Evolutionary conservation across 2,329 filamentous ascomycete genomes (phyloP).

Genomic region (Pseudogymnoascus sp.): DNA sequence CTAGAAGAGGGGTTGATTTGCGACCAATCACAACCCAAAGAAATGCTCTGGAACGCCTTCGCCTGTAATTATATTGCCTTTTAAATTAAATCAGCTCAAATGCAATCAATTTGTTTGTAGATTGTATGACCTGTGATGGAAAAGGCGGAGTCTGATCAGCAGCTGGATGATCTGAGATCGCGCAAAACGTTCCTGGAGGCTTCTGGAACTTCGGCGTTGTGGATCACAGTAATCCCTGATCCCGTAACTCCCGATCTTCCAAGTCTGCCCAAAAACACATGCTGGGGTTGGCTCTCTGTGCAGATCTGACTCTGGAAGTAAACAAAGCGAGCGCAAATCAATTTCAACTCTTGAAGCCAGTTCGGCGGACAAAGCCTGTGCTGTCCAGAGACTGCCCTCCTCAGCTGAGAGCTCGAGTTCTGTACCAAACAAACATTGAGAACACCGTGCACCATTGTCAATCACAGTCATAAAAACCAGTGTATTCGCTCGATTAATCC

Average conservation of each 20-base stretch:
- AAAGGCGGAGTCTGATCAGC: neutral
- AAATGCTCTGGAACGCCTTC: neutral
- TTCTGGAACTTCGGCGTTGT: neutral
- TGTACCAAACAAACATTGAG: neutral
- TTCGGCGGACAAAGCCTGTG: neutral
- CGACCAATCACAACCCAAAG: neutral
- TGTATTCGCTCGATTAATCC: neutral
- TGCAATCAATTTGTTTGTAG: neutral
- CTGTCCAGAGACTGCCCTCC: neutral
- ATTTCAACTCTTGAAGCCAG: neutral
- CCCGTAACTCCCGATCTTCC: neutral
- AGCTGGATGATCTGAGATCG: neutral
- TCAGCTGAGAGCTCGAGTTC: neutral
- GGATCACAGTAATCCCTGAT: neutral
- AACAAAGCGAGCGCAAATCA: neutral
- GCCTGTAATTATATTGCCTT: neutral
- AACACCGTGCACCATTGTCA: neutral
- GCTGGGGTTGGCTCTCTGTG: neutral
- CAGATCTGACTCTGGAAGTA: neutral
- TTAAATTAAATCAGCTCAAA: neutral
- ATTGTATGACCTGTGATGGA: neutral
- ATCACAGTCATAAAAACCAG: neutral
- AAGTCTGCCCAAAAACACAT: neutral
- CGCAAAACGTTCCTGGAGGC: neutral
- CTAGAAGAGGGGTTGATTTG: neutral